Percentiles rank a stretch among this genome's conserved stretches.
Conservation (phyloP, 176 grass and related monocot genomes). For the Eleusine coracana region DNA sequence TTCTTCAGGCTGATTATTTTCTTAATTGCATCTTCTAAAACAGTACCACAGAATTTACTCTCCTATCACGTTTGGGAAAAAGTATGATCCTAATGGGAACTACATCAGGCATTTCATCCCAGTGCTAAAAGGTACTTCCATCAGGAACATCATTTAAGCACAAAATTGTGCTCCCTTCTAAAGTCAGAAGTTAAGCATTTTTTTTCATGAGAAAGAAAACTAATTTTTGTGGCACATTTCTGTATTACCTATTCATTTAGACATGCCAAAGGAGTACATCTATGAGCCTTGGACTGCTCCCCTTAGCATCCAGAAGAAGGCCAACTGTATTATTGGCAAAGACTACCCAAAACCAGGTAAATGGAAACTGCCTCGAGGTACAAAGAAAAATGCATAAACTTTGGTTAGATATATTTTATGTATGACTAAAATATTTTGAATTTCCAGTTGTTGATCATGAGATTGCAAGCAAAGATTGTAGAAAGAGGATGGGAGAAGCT, state of each 20-base stretch:
- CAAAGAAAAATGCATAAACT: background rate
- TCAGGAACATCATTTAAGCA: constrained; percentile 13
- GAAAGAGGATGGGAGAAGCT: constrained; percentile 72
- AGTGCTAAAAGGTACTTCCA: constrained; percentile 72
- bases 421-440: background rate
- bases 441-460: constrained; percentile 79
- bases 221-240: background rate
- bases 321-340: constrained; percentile 79
- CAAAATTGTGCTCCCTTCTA: background rate
- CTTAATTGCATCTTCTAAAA: background rate
- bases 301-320: constrained; percentile 79
- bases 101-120: constrained; percentile 92
- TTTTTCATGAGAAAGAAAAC: background rate
- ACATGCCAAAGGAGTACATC: constrained; percentile 92
- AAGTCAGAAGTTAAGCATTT: constrained; percentile 14
- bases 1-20: constrained; percentile 21
- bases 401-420: background rate
- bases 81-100: constrained; percentile 86
- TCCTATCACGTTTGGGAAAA: constrained; percentile 86
- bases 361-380: background rate
- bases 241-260: constrained; percentile 26
- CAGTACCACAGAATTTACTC: constrained; percentile 91
- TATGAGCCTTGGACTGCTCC: constrained; percentile 96
- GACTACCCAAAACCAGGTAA: constrained; percentile 43
- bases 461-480: constrained; percentile 81